Evolutionary conservation across 331 rosid genomes (phyloP).

Genomic region (Quercus phellos): DNA sequence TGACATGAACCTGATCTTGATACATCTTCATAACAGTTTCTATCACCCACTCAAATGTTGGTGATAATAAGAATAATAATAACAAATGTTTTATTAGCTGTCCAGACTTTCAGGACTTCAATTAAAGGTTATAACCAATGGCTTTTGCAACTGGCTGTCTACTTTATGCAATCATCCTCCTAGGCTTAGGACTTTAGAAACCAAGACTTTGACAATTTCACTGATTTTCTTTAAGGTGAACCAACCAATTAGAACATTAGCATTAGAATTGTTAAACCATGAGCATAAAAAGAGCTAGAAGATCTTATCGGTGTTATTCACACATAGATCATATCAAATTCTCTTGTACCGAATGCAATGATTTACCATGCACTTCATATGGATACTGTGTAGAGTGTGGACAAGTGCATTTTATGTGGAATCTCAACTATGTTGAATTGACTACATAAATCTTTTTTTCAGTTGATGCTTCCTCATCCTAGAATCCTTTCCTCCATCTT

Average conservation of each 20-base stretch:
- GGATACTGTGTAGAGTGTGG: background rate
- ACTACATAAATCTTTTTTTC: background rate
- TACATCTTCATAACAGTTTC: background rate
- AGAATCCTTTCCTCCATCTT: no score
- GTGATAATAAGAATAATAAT: background rate
- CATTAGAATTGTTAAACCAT: background rate
- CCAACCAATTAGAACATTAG: background rate
- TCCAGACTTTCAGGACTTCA: background rate
- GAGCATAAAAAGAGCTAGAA: background rate
- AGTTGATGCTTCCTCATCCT: no score
- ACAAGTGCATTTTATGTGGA: no score
- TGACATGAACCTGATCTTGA: background rate
- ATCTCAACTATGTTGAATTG: background rate
- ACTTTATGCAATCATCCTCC: background rate
- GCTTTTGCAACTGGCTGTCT: background rate
- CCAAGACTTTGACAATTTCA: background rate
- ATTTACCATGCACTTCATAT: background rate
- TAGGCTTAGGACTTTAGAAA: background rate
- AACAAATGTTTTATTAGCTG: background rate
- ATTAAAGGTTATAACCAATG: no score
- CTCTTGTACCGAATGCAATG: background rate
- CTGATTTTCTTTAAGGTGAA: background rate
- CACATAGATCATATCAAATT: background rate
- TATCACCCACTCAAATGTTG: background rate
- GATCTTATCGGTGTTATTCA: background rate